phyloP scores from a whole-genome alignment of 2,329 filamentous ascomycete species.

The Fusarium tanahbumbuense region DNA sequence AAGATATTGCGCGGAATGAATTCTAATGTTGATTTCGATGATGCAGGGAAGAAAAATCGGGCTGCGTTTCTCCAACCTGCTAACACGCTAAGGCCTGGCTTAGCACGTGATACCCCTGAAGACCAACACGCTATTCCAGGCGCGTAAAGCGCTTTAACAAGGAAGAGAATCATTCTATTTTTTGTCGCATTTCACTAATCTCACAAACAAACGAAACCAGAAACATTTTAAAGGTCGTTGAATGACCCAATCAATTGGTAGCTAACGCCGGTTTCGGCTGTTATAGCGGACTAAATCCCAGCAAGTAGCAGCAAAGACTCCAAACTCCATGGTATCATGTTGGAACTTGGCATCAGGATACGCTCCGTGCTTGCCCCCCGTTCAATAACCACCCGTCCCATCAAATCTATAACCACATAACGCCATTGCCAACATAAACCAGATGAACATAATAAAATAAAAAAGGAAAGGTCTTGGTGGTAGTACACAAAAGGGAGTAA shows the following conservation, averaged over 20 bases:
- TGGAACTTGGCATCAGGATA: slow-evolving; percentile 42
- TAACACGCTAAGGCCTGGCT: slow-evolving; percentile 38
- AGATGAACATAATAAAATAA: slow-evolving; percentile 8
- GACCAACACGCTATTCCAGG: slow-evolving; percentile 32
- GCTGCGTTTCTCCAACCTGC: slow-evolving; percentile 31
- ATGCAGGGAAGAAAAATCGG: slow-evolving; percentile 49
- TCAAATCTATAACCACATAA: slow-evolving; percentile 31
- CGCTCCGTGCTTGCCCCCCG: slow-evolving; percentile 28
- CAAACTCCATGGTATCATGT: slow-evolving; percentile 53
- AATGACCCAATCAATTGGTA: slow-evolving; percentile 2
- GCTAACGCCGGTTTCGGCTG: slow-evolving; percentile 21
- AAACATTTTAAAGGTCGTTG: neutral
- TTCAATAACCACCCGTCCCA: slow-evolving; percentile 33
- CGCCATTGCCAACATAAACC: slow-evolving; percentile 31
- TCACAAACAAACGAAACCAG: neutral
- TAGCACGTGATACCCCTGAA: slow-evolving; percentile 49
- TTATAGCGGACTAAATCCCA: slow-evolving; percentile 31
- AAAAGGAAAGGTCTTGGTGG: slow-evolving; percentile 11
- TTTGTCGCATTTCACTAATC: neutral
- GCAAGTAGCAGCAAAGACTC: slow-evolving; percentile 37
- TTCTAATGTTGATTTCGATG: slow-evolving; percentile 41
- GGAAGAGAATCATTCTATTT: neutral
- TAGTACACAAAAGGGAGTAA: slow-evolving; percentile 8
- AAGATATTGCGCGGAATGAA: slow-evolving; percentile 34
- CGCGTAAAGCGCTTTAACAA: slow-evolving; percentile 16